Conservation (phyloP, 805 yeast species). For the Pichia californica region DNA sequence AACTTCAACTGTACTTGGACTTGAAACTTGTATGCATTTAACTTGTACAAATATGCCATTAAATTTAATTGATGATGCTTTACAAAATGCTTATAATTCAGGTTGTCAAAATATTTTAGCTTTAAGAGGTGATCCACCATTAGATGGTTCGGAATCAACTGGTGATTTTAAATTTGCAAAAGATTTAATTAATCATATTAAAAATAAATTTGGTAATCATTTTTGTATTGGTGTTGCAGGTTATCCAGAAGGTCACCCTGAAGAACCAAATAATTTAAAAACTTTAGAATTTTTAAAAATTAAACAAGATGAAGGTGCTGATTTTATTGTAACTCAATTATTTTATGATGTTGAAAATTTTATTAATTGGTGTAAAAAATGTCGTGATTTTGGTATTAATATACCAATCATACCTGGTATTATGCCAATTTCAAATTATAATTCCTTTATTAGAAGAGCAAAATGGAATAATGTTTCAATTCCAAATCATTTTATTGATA, state of each 20-base stretch:
- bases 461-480: constrained; percentile 85
- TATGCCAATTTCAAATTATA: constrained; percentile 97
- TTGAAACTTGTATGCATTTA: constrained; percentile 96
- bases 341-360: constrained; percentile 89
- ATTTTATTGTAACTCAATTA: constrained; percentile 93
- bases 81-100: constrained; percentile 74
- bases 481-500: constrained; percentile 66
- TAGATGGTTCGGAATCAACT: constrained; percentile 62
- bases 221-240: constrained; percentile 96
- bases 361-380: constrained; percentile 68
- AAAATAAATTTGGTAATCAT: constrained; percentile 72
- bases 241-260: constrained; percentile 97
- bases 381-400: constrained; percentile 65
- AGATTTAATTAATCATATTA: constrained; percentile 76
- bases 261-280: constrained; percentile 52
- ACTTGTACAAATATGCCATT: constrained; percentile 95
- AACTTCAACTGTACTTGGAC: constrained; percentile 80
- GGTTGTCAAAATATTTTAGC: constrained; percentile 97
- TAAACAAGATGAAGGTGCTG: constrained; percentile 91
- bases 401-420: constrained; percentile 95
- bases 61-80: constrained; percentile 74
- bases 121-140: constrained; percentile 91
- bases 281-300: constrained; percentile 66
- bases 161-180: constrained; percentile 87
- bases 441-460: constrained; percentile 88